These are phyloP conservation scores for Monosporascus cannonballus DNA, from an alignment of 2,329 filamentous ascomycete genomes.

Conservation along the genomic window DNA sequence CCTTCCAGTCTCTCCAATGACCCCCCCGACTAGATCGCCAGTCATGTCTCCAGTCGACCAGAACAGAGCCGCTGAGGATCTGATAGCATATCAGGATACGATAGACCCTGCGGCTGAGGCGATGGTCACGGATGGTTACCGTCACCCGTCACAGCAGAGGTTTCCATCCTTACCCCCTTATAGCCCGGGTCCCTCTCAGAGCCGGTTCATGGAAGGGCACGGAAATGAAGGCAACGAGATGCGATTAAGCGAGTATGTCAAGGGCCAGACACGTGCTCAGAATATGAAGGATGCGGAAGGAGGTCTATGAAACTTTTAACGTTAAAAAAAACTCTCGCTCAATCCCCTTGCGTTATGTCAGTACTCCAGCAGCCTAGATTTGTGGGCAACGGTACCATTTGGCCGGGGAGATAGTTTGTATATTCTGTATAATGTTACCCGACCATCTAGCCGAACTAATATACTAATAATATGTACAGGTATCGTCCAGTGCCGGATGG, in stretches of 20 bases:
- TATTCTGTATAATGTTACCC: too few relatives aligned
- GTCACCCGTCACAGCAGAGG: constrained; percentile 9
- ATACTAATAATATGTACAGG: not conserved
- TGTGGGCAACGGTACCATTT: too few relatives aligned
- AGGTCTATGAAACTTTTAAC: not conserved
- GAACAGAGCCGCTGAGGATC: constrained; percentile 8
- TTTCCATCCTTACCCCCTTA: constrained; percentile 26
- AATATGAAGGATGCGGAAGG: constrained; percentile 26
- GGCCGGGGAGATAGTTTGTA: too few relatives aligned
- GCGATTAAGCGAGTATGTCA: constrained; percentile 31
- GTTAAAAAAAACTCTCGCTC: too few relatives aligned
- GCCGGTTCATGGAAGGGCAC: constrained; percentile 27
- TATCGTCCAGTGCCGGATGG: not conserved
- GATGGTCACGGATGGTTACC: constrained; percentile 25
- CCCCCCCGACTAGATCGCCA: constrained; percentile 5
- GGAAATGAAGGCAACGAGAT: constrained; percentile 29
- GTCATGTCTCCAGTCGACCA: constrained; percentile 4
- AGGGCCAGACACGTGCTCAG: constrained; percentile 30
- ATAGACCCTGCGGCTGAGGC: constrained; percentile 20
- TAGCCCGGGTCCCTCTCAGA: constrained; percentile 19
- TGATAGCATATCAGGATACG: constrained; percentile 8
- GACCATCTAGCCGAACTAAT: too few relatives aligned
- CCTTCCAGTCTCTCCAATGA: constrained; percentile 16
- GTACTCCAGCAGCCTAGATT: too few relatives aligned
- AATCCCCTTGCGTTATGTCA: too few relatives aligned